Conservation (phyloP, 2,329 filamentous ascomycete genomes). For the Trichoderma pleuroti region DNA sequence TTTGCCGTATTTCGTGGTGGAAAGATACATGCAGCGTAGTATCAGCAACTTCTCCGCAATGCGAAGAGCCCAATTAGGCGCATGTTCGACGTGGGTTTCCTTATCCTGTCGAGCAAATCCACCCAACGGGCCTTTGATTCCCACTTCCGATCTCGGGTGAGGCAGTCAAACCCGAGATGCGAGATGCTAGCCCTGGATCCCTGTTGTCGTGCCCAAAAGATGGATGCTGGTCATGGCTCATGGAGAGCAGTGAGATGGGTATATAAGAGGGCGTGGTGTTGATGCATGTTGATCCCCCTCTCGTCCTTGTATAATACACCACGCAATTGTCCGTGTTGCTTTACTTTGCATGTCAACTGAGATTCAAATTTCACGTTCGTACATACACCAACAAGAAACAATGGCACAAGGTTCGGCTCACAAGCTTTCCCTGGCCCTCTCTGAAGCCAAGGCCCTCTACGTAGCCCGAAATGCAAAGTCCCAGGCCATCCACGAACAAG, state of each 20-base stretch:
- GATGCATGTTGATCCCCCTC: not conserved
- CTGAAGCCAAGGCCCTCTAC: conserved; percentile 35
- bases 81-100: conserved; percentile 6
- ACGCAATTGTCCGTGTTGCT: not conserved
- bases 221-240: not conserved
- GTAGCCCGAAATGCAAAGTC: conserved; percentile 37
- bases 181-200: not conserved
- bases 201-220: not conserved
- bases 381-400: not conserved
- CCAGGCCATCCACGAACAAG: conserved; percentile 36
- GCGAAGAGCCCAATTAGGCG: not conserved
- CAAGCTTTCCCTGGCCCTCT: conserved; percentile 28
- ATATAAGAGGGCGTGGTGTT: not conserved
- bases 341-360: not conserved
- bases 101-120: not conserved
- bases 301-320: not conserved
- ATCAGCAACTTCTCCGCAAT: not conserved
- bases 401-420: not conserved
- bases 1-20: not conserved
- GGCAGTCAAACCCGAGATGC: not conserved
- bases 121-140: not conserved
- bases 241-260: not conserved
- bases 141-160: not conserved
- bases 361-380: not conserved
- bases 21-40: not conserved